Percentiles rank a stretch among this genome's conserved stretches.
Conservation (phyloP, 768 basidiomycete genomes). For the Dacryopinax primogenitus region DNA sequence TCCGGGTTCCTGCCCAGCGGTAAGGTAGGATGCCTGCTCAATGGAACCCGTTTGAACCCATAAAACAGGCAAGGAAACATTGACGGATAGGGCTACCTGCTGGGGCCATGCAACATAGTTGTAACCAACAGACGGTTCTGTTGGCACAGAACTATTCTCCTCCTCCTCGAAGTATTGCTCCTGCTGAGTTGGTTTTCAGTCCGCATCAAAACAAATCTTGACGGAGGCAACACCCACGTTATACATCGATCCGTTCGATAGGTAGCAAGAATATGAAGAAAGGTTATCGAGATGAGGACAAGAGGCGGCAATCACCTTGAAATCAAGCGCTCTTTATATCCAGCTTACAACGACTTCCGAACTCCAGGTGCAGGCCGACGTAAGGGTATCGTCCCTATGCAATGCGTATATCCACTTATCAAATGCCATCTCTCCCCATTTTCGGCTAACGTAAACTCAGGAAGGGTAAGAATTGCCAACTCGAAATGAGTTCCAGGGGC, state of each 20-base stretch:
- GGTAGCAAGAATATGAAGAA: neutral
- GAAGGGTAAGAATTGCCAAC: neutral
- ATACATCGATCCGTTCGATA: neutral
- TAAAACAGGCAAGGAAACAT: conserved; percentile 6
- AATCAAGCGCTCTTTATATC: neutral
- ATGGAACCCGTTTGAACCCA: conserved; percentile 6
- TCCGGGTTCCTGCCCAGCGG: neutral
- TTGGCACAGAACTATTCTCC: neutral
- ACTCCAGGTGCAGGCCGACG: neutral
- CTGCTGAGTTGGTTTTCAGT: neutral
- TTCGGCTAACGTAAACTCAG: conserved; percentile 7
- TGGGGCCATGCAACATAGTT: neutral
- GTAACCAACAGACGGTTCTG: neutral
- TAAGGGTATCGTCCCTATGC: neutral
- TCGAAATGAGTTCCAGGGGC: neutral
- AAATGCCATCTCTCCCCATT: neutral
- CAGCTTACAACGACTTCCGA: neutral
- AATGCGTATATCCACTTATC: neutral
- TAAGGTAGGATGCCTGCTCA: conserved; percentile 1
- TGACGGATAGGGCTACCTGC: conserved; percentile 9
- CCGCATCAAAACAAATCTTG: neutral
- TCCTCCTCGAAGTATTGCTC: neutral
- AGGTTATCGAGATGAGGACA: neutral
- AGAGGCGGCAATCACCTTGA: neutral
- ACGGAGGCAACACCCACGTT: neutral